Base-by-base conservation (phyloP, 169 alveolate genomes). In the Babesia bigemina region DNA sequence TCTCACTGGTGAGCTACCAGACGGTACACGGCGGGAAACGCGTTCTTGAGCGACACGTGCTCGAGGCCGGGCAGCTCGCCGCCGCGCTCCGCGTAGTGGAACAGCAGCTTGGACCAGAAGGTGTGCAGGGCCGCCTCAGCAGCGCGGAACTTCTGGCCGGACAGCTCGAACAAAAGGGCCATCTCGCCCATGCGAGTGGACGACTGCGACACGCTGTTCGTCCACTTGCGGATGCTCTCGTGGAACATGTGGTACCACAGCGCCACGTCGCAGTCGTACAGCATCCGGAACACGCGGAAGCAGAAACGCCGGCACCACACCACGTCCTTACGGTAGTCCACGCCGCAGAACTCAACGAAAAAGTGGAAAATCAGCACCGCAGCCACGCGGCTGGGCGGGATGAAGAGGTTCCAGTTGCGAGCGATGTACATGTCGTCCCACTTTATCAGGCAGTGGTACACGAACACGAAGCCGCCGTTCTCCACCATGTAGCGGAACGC, bases 281-380 rank as follows among this genome's bases (percentile, higher is more conserved):
- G 57, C 90, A 83, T 83, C 21, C 67, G 71, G 44, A 83, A 83
- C 28, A 66, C 86, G 17, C 71, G 50, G 49, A 12, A 69, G 61
- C 86, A 83, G 70, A 83, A 83, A 0, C 90, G 45, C n/a, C 90
- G 73, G 58, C 90, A 83, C 90, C 90, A 83, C 21, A 74, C n/a
- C 39, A 83, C 29, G 47, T 83, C 78, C 70, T 69, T 70, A 29
- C 58, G 75, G 12, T 42, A n/a, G 60, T 83, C 86, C 26, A 73
- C 56, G 3, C 74, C 75, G 45, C 22, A 83, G 17, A 74, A 83
- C 47, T 74, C 72, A 19, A 74, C 74, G 42, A 83, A 83, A 47
- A 83, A 59, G 82, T 83, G 90, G 24, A 83, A 75, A 0, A 83
- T 19, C 48, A 83, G 42, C 9, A 75, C 90, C 17, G 86, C 90